phyloP scores from a whole-genome alignment of 805 yeast genomes.

The Lipomyces lipofer region DNA sequence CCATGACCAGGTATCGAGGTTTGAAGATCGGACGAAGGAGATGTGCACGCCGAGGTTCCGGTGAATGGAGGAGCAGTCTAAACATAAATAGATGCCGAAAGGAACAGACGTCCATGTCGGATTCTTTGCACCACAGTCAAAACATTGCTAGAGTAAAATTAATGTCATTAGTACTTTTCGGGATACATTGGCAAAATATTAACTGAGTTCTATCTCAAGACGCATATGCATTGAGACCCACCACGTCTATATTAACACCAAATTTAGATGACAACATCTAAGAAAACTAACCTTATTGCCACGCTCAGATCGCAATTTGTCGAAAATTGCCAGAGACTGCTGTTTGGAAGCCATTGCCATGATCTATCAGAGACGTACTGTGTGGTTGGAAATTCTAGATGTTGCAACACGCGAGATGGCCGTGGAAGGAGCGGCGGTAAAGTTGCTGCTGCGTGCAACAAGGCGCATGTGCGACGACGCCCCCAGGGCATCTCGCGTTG shows the following conservation, averaged over 20 bases:
- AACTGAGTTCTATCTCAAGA: too few relatives aligned
- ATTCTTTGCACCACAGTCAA: constrained; percentile 90
- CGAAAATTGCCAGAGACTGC: constrained; percentile 61
- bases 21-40: constrained; percentile 89
- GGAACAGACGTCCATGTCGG: constrained; percentile 99
- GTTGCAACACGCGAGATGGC: too few relatives aligned
- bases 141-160: constrained; percentile 53
- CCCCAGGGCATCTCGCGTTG: too few relatives aligned
- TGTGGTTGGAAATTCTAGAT: too few relatives aligned
- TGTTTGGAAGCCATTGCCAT: constrained; percentile 56
- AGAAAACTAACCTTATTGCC: constrained; percentile 58
- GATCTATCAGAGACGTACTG: too few relatives aligned
- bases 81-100: constrained; percentile 87
- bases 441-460: too few relatives aligned
- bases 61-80: constrained; percentile 94
- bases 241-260: too few relatives aligned
- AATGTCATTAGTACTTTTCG: neutral
- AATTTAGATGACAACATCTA: too few relatives aligned
- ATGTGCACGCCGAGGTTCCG: constrained; percentile 95
- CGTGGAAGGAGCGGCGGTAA: too few relatives aligned
- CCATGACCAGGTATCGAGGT: constrained; percentile 91
- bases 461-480: too few relatives aligned
- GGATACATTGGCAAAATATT: neutral
- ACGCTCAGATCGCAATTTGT: constrained; percentile 57
- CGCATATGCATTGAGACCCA: too few relatives aligned